phyloP scores from a whole-genome alignment of 2,329 filamentous ascomycete species.

The Ilyonectria robusta region DNA sequence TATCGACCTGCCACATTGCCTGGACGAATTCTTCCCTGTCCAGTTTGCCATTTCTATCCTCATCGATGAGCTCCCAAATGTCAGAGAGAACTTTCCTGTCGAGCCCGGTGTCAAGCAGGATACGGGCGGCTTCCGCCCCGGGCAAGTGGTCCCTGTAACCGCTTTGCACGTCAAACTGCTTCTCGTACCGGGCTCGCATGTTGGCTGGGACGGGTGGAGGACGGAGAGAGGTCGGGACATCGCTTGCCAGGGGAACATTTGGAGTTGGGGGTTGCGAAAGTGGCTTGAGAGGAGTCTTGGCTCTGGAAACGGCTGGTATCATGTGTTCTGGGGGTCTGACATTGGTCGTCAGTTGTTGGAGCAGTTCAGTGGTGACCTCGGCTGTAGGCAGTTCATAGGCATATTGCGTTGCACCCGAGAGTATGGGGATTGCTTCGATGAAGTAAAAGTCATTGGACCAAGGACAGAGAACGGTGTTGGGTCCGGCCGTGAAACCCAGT shows the following conservation, averaged over 20 bases:
- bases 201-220: constrained; percentile 8
- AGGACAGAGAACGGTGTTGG: constrained; percentile 20
- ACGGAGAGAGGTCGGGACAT: constrained; percentile 5
- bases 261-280: background rate
- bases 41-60: constrained; percentile 25
- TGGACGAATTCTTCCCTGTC: constrained; percentile 25
- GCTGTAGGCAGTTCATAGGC: constrained; percentile 6
- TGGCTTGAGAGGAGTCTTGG: background rate
- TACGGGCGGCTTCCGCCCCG: constrained; percentile 9
- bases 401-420: background rate
- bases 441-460: constrained; percentile 26
- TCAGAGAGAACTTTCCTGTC: constrained; percentile 17
- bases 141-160: constrained; percentile 2
- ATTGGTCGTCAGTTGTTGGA: constrained; percentile 10
- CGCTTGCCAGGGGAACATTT: background rate
- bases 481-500: background rate
- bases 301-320: constrained; percentile 1
- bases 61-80: constrained; percentile 26
- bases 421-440: constrained; percentile 9
- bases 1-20: constrained; percentile 26
- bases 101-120: constrained; percentile 22
- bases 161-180: constrained; percentile 14
- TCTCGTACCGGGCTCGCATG: constrained; percentile 19
- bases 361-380: constrained; percentile 1
- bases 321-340: constrained; percentile 9